Base-by-base conservation (phyloP, 331 rosid species). In the Quercus tomentella region DNA sequence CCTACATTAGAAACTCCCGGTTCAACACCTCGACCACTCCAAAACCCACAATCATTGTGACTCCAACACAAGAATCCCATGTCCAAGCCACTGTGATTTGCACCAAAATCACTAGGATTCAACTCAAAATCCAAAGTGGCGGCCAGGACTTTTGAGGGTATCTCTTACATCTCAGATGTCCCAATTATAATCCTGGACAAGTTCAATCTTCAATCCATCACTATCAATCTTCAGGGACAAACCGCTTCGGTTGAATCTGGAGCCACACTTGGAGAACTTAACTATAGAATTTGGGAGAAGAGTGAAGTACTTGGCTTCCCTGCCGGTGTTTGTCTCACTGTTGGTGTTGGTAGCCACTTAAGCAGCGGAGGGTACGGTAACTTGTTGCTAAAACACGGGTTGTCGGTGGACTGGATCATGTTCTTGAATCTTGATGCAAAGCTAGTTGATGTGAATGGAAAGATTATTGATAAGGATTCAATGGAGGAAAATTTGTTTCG, bases 101-200 rank as follows among this genome's bases (percentile, higher is more conserved):
- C n/a, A 73, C 93, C 70, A 87, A 86, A 61, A 21, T 15, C 67
- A 67, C 79, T 4, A 82, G 75, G 8, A 17, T 86, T 12, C 92
- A 86, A 49, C 86, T 92, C 84, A 89, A 87, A 79, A 89, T 81
- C 70, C 84, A 92, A n/a, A 90, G 97, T 31, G 97, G 97, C 10
- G 94, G 95, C 31, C 97, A 90, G 49, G 97, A 92, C 80, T n/a
- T 92, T 77, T 61, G 97, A 90, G 82, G 97, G 94, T 15, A 56
- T 65, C 22, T 90, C 97, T 0, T 90, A 92, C 58, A 76, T 82
- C 85, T 88, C 93, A 21, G 74, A 84, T 22, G 55, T 15, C 0
- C 86, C 84, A 23, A 90, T 92, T 79, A 68, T 87, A 25, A 76
- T 92, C 67, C 89, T 92, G 41, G 97, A 90, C 84, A 84, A 89